Percentiles rank a stretch among this genome's conserved stretches.
phyloP scores from a whole-genome alignment of 345 rosid species.

The Geranium rotundifolium region DNA sequence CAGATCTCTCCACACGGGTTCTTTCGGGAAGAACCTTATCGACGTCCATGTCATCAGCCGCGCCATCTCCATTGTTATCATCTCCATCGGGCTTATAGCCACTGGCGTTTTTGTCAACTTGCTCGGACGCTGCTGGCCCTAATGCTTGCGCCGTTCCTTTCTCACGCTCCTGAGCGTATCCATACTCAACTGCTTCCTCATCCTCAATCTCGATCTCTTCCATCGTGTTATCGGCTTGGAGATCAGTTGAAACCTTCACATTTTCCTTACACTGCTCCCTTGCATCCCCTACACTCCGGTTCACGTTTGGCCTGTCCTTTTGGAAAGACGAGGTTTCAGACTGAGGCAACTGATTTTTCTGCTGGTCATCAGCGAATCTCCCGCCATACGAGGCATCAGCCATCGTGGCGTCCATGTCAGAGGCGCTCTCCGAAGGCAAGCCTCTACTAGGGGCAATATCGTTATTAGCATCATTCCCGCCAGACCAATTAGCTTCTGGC shows the following conservation, averaged over 20 bases:
- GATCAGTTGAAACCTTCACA: conserved; percentile 57
- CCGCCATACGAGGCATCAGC: conserved; percentile 38
- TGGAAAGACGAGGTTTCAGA: conserved; percentile 33
- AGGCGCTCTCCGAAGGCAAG: conserved; percentile 35
- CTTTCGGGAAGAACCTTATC: conserved; percentile 39
- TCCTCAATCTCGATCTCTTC: conserved; percentile 68
- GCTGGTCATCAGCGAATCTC: conserved; percentile 33
- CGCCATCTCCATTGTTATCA: conserved; percentile 30
- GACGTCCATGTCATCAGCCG: conserved; percentile 44
- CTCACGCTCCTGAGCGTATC: conserved; percentile 59
- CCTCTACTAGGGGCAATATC: conserved; percentile 39
- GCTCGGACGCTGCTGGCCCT: conserved; percentile 87
- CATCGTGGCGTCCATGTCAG: conserved; percentile 40
- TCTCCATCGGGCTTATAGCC: conserved; percentile 39
- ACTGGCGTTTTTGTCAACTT: conserved; percentile 42
- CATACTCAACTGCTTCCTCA: conserved; percentile 63
- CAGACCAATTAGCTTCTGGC: conserved; percentile 37
- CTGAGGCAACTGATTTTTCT: conserved; percentile 27
- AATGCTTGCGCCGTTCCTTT: conserved; percentile 73
- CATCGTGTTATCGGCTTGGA: conserved; percentile 32
- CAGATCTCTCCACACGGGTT: conserved; percentile 21
- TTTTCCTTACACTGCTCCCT: conserved; percentile 91
- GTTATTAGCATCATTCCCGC: conserved; percentile 23
- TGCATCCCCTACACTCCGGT: conserved; percentile 76
- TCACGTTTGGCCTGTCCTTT: conserved; percentile 59